Base-by-base conservation (phyloP, 2,329 filamentous ascomycete species). In the Aspergillus ustus region DNA sequence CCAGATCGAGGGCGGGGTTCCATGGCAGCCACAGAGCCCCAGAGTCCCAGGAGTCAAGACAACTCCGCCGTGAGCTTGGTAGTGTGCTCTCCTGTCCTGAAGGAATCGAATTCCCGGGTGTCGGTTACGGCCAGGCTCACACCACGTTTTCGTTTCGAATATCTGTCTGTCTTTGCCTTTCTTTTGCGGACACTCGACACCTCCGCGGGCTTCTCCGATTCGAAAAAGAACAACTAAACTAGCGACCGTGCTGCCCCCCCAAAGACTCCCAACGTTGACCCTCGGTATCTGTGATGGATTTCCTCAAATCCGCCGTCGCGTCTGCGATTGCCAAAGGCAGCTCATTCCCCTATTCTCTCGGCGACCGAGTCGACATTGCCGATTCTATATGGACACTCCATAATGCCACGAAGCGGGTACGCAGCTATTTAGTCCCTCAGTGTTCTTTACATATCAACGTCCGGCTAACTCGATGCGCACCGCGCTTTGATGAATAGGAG, bases 331-430 rank as follows among this genome's bases (percentile, higher is more conserved):
- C 95, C 50, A 95, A 97, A 77, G 93, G 94, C 2, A 93, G 93
- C 57, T 89, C 93, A 6, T 96, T 97, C 74, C 93, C 93, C 4
- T 98, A 97, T 76, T 89, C 86, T 52, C 95, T 98, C 74, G 94
- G 93, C 71, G 95, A 99, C 78, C 88, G 90, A 75, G 91, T 98
- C 62, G 94, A 98, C 75, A 84, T 95, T 57, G 92, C 96, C 75
- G 89, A 95, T 73, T 97, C 94, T 28, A 93, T 98, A 71, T 99
- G 95, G 93, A 91, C 91, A n/a, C 82, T 99, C 61, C 90, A 95
- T 79, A 97, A 98, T 79, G 95, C 92, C 73, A 97, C 91, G 59
- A 95, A 91, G 81, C 88, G 92, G 80, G 93, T 95, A 84, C 66
- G 82, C 44, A 46, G 15, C 6, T n/a, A 17, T 29, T 37, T 31